A percentile compares a stretch with the other conserved stretches of the same genome.
These are phyloP conservation scores for Cymodocea nodosa DNA, from an alignment of 116 monocot genomes.

Conservation along the genomic window DNA sequence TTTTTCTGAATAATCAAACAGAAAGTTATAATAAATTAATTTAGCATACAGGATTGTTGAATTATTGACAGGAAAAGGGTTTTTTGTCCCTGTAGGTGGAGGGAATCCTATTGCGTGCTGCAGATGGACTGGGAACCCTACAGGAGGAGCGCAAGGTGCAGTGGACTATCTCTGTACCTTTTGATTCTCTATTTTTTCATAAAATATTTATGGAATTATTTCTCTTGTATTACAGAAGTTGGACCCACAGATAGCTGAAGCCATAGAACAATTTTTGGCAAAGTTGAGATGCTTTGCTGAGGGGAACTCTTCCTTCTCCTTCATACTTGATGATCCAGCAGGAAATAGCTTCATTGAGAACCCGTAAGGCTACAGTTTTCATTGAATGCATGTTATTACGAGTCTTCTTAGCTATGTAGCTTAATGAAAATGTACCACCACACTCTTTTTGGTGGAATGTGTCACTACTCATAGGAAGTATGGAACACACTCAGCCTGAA, in stretches of 20 bases:
- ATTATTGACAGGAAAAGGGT: neutral
- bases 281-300: slow-evolving; percentile 62
- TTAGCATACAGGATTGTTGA: neutral
- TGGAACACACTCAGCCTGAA: too few species aligned
- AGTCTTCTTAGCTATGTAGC: neutral
- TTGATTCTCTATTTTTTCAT: neutral
- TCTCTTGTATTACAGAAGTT: slow-evolving; percentile 46
- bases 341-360: slow-evolving; percentile 97
- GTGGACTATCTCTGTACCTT: neutral
- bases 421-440: too few species aligned
- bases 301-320: slow-evolving; percentile 65
- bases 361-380: slow-evolving; percentile 39
- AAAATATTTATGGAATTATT: neutral
- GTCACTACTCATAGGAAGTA: too few species aligned
- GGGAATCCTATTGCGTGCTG: slow-evolving; percentile 70
- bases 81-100: slow-evolving; percentile 47
- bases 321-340: slow-evolving; percentile 91
- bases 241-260: slow-evolving; percentile 70
- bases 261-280: slow-evolving; percentile 73
- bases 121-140: slow-evolving; percentile 61
- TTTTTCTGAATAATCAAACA: too few species aligned
- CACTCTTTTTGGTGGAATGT: too few species aligned
- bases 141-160: slow-evolving; percentile 88
- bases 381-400: neutral
- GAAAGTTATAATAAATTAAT: too few species aligned